These are phyloP conservation scores for Tylopilus balloui DNA, from an alignment of 768 basidiomycete genomes.

Conservation along the genomic window DNA sequence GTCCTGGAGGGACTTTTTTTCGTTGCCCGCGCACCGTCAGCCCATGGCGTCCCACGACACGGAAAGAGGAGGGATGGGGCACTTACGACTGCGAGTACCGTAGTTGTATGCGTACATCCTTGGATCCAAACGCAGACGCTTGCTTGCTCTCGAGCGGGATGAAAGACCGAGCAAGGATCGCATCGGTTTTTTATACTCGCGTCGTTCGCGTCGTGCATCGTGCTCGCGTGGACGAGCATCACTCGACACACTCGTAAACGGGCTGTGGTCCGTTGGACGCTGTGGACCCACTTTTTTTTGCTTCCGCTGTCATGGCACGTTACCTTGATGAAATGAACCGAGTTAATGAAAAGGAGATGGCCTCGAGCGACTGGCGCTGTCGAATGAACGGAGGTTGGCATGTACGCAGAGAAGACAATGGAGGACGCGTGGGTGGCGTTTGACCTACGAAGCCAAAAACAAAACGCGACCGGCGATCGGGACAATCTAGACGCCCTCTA, in stretches of 20 bases:
- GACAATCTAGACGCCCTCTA: neutral
- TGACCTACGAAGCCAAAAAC: neutral
- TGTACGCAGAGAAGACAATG: neutral
- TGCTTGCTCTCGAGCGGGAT: neutral
- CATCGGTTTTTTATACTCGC: conserved; percentile 8
- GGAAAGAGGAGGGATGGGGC: neutral
- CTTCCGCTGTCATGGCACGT: neutral
- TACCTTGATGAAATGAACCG: too few species aligned
- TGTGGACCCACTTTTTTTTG: neutral
- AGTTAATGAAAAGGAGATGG: neutral
- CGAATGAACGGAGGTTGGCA: neutral
- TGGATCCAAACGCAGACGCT: neutral
- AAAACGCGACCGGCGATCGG: neutral
- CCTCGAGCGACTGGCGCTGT: neutral
- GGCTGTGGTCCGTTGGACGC: neutral
- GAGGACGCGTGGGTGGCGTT: neutral
- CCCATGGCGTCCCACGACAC: neutral
- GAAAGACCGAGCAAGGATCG: neutral
- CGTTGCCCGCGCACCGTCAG: neutral
- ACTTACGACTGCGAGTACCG: conserved; percentile 4
- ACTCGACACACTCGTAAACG: neutral
- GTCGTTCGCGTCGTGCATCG: neutral
- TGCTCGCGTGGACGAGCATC: conserved; percentile 8
- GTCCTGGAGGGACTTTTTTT: conserved; percentile 5
- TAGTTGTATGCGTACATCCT: conserved; percentile 7